Evolutionary conservation across 768 basidiomycete genomes (phyloP), one percentile per base, ranked within the genome.

Genomic region (Omphalotus guepiniiformis): DNA sequence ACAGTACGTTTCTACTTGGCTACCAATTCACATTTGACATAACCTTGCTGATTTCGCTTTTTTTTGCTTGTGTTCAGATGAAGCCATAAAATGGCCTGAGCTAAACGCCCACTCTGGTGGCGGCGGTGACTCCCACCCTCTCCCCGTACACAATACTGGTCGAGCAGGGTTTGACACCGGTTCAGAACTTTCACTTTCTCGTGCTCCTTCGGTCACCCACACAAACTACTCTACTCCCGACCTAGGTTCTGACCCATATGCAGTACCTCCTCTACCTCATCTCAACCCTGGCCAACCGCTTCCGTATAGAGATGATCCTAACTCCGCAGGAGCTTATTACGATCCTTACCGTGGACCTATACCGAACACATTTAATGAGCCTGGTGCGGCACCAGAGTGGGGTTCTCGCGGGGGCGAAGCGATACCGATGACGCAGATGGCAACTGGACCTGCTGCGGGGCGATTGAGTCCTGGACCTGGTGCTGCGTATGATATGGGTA

Each of bases 31-130:
- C n/a, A n/a, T n/a, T n/a, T n/a, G n/a, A n/a, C 34, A 49, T 26
- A 48, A 27, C 36, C 29, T 49, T 42, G 15, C 39, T 37, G 39
- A 27, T 42, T 48, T n/a, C n/a, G n/a, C n/a, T n/a, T 41, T 38
- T 6, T 42, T 49, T 18, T 49, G n/a, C 47, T 44, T 15, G 16
- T 42, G 8, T 52, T 30, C 59, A 89, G 87, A 75, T 56, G 87
- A 89, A 65, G 86, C 86, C 16, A 93, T 93, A 66, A 91, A 91
- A 66, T 93, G 90, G 90, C 90, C 90, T 3, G 90, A 93, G 57
- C 75, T 91, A 29, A 88, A 90, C 62, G 65, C 78, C 2, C 87
- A 88, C 53, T 57, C 58, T 52, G 74, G 69, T 26, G 66, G 66
- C 32, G 65, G 57, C 26, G 43, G 35, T 22, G 79, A 80, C 52